Evolutionary conservation across 768 basidiomycete genomes (phyloP), one percentile per base, ranked within the genome.

Genomic region (Nevesoporus exiguus): DNA sequence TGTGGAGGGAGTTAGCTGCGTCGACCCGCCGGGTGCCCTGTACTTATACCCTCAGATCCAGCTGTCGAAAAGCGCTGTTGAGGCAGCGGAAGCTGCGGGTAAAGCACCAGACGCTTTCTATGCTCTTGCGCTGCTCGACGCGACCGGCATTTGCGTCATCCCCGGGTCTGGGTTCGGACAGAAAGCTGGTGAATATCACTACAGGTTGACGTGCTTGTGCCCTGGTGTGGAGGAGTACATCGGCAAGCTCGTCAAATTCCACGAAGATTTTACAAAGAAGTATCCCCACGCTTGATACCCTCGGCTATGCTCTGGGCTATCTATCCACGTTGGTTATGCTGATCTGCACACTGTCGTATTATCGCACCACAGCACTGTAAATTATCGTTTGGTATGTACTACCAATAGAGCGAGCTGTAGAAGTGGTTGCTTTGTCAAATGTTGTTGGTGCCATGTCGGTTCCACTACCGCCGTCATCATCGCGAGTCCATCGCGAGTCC

Each of bases 91-190:
- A 59, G 73, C 78, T 62, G 79, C 75, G 1, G 89, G 88, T 1
- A 91, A 91, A 73, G 80, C 80, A 61, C 89, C 96, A 3, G 96
- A 99, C 69, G 86, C 85, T 40, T 86, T 95, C 65, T 99, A 99
- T 67, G 82, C 91, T 21, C 76, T 96, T 34, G 81, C 79, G 60
- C 69, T 99, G 47, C 78, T 99, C 48, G 92, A 96, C 57, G 80
- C 80, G 69, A 94, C 93, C 0, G 93, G 93, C 5, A 97, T 98
- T 58, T 97, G 94, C 64, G 90, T 90, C 21, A 90, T 98, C 5
- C 91, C 94, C 6, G 96, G 96, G 0, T 86, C 85, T 45, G 96
- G 96, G 1, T 99, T 99, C 68, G 95, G 95, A 5, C 95, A 98
- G 76, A 87, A 80, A 72, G 85, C 88, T 47, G 93, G 89, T 24